These are phyloP conservation scores for Fusarium sulawesiense DNA, from an alignment of 2,329 filamentous ascomycete species.

Conservation along the genomic window DNA sequence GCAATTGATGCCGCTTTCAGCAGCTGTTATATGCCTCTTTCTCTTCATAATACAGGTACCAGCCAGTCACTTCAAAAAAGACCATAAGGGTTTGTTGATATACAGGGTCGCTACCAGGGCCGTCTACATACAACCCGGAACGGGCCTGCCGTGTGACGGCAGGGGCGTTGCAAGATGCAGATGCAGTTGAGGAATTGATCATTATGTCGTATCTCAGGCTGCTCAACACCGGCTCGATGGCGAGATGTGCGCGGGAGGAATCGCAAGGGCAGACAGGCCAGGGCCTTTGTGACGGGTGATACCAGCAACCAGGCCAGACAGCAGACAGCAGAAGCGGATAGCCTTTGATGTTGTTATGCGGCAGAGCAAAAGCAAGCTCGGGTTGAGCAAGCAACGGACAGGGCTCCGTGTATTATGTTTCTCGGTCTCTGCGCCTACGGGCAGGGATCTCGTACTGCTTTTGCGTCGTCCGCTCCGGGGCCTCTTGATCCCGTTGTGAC, in stretches of 20 bases:
- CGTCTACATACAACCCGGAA: constrained; percentile 30
- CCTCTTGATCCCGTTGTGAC: constrained; percentile 38
- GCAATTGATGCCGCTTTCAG: constrained; percentile 35
- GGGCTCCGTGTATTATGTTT: constrained; percentile 39
- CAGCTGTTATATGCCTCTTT: constrained; percentile 1
- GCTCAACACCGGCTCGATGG: constrained; percentile 36
- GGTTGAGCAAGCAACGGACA: constrained; percentile 46
- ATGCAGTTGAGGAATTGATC: constrained; percentile 30
- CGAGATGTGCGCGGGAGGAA: constrained; percentile 36
- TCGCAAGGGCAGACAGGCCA: constrained; percentile 21
- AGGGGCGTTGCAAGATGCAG: constrained; percentile 16
- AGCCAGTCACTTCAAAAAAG: neutral
- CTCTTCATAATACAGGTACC: neutral
- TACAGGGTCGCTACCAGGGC: constrained; percentile 35
- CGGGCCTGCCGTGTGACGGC: constrained; percentile 30
- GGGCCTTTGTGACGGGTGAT: constrained; percentile 37
- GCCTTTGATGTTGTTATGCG: constrained; percentile 20
- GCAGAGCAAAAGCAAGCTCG: constrained; percentile 43
- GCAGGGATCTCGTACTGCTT: constrained; percentile 38
- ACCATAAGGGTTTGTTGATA: constrained; percentile 27
- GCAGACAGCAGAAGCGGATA: constrained; percentile 20
- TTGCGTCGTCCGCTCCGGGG: constrained; percentile 37
- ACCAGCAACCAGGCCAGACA: constrained; percentile 18
- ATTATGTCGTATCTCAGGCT: constrained; percentile 23
- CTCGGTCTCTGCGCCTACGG: constrained; percentile 31